Percentiles rank a stretch among this genome's conserved stretches.
Evolutionary conservation across 768 basidiomycete species (phyloP).

Genomic region (Melanogaster broomeanus): DNA sequence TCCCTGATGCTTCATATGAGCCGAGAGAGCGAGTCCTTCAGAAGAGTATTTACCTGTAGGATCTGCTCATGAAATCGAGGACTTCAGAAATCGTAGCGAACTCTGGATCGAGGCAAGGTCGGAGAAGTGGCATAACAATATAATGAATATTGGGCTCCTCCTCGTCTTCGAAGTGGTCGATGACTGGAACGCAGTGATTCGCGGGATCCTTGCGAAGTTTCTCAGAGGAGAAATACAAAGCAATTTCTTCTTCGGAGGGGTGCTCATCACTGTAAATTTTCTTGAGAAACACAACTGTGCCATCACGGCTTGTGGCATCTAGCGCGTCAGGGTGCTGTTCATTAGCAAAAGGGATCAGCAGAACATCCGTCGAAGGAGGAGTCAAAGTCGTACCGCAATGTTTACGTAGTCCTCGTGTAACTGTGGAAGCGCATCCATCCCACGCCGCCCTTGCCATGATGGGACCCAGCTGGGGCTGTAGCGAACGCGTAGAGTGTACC

Average conservation of each 20-base stretch:
- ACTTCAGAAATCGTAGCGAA: conserved; percentile 32
- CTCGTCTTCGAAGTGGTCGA: conserved; percentile 13
- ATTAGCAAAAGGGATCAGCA: neutral
- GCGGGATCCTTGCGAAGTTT: neutral
- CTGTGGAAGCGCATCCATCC: neutral
- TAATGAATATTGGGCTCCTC: conserved; percentile 14
- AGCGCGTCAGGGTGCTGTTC: conserved; percentile 1
- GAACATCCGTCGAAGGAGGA: neutral
- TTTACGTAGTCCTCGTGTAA: neutral
- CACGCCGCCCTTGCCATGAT: conserved; percentile 23
- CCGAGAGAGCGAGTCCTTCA: accelerated
- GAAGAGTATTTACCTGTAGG: conserved; percentile 18
- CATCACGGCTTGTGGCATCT: conserved; percentile 6
- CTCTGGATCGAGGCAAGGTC: conserved; percentile 20
- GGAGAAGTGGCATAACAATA: conserved; percentile 31
- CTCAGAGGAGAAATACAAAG: conserved; percentile 1
- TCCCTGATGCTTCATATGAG: conserved; percentile 22
- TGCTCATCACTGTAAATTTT: neutral
- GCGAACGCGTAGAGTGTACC: conserved; percentile 26
- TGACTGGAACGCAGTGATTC: conserved; percentile 27
- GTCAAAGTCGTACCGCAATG: neutral
- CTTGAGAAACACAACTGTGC: conserved; percentile 16
- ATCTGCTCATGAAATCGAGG: conserved; percentile 29
- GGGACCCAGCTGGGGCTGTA: conserved; percentile 30
- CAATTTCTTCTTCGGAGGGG: conserved; percentile 1